Evolutionary conservation across 805 yeast genomes (phyloP), one percentile per base, ranked within the genome.

Genomic region (Brettanomyces naardenensis): DNA sequence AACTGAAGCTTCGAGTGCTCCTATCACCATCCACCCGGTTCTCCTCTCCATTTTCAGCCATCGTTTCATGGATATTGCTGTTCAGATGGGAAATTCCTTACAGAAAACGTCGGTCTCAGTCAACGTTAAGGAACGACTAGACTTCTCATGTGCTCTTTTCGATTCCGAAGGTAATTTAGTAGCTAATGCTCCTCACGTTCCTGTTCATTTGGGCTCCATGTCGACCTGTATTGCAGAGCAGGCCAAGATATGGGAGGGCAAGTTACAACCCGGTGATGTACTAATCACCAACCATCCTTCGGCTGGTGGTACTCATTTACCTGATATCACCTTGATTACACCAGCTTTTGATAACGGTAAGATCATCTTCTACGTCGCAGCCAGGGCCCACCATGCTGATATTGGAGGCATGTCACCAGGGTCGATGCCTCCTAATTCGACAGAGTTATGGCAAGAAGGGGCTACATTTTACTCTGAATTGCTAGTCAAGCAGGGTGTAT

Each of bases 341-440:
- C 97, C 97, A 0, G 88, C 89, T 2, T 82, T 86, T 53, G 66
- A 74, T n/a, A 66, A 67, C 31, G 71, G 66, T 5, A 58, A 65
- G 37, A 69, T 86, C 26, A 73, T 87, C 20, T 89, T 89, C 56
- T 89, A 86, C 68, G 88, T 86, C 11, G 97, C 97, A 1, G 80
- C 95, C 0, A 69, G 97, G 46, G 97, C 96, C 2, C 97, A 89
- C 61, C 97, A 90, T 61, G 89, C 96, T 5, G 97, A 89, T 59
- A 89, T 90, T 52, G 97, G 97, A 14, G 94, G 95, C 11, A 75
- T 81, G 41, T 62, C 86, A 26, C 95, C 97, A 1, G 97, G 97
- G 1, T 82, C 95, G 0, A 87, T 89, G 88, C 96, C 97, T 13
- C 95, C 96, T 7, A 78, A 82, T 53, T 86, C 96, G 2, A 85